These are phyloP conservation scores for Linnemannia exigua DNA, from an alignment of 192 early-diverging fungal genomes.

Conservation along the genomic window DNA sequence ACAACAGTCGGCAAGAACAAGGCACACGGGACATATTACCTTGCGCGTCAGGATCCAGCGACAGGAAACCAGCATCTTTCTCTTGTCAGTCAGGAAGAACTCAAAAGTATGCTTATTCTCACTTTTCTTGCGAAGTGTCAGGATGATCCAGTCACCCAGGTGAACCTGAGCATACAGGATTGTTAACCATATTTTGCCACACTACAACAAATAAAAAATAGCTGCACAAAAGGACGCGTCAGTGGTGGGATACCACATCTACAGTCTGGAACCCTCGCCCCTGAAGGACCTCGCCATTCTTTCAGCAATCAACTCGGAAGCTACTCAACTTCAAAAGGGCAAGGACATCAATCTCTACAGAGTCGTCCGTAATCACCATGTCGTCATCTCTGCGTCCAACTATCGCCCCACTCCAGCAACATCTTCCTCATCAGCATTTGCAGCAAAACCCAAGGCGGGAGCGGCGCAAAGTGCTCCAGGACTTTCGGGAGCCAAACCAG, in stretches of 20 bases:
- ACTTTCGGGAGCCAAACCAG: neutral
- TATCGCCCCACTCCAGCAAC: neutral
- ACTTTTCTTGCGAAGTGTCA: no score
- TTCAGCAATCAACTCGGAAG: slow-evolving; percentile 35
- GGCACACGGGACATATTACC: slow-evolving; percentile 43
- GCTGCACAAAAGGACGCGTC: slow-evolving; percentile 19
- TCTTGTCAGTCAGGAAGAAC: slow-evolving; percentile 32
- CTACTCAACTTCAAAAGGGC: slow-evolving; percentile 37
- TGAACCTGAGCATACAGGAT: no score
- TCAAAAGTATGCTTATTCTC: slow-evolving; percentile 11
- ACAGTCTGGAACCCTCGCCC: slow-evolving; percentile 42
- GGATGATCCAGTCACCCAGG: no score
- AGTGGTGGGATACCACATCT: slow-evolving; percentile 42
- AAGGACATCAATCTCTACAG: slow-evolving; percentile 46
- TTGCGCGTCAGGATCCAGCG: slow-evolving; percentile 31
- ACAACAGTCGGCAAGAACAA: slow-evolving; percentile 30
- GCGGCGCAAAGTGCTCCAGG: neutral
- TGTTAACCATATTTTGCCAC: no score
- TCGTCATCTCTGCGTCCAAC: slow-evolving; percentile 22
- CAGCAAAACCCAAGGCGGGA: neutral
- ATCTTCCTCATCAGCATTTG: neutral
- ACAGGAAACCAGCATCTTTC: slow-evolving; percentile 36
- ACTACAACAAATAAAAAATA: slow-evolving; percentile 2
- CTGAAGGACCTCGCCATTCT: slow-evolving; percentile 39
- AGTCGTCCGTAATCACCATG: slow-evolving; percentile 20